Base-by-base conservation (phyloP, 164 flowering plant species). In the Kalanchoe fedtschenkoi region DNA sequence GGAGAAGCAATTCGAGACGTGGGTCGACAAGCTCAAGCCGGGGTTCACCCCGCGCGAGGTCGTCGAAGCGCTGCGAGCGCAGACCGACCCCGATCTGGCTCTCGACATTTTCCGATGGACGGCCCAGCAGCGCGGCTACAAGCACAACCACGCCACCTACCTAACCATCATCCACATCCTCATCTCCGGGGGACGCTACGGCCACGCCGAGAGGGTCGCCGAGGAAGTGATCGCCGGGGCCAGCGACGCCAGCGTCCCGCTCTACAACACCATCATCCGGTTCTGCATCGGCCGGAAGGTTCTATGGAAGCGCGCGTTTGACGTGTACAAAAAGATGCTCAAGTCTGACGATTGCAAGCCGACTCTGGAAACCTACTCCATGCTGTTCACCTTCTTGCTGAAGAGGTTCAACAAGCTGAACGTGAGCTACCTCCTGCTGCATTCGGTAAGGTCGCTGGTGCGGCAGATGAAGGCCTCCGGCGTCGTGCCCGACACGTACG, bases 71-170 rank as follows among this genome's bases (percentile, higher is more conserved):
- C 72, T 89, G 14, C 69, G 71, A 13, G 68, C 93, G 61, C 93
- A 84, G 68, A 65, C 83, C 28, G 98, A 92, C 69, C 81, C 98
- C 22, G 98, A 92, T 65, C 84, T 89, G 43, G 89, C 98, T 65
- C 81, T 84, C 64, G 93, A 87, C 72, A 80, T 92, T 73, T 92
- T 92, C 86, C 81, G 96, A 15, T 89, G 96, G 98, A 82, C 96
- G 1, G 82, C 87, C 14, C 84, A 71, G 68, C 92, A 78, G 55
- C 85, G 88, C 35, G 58, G 68, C 44, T 92, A 81, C 96, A 75
- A 64, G 63, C 98, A 92, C 79, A 74, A 70, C 73, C 68, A 70
- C 55, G 22, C 53, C 32, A 83, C 91, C 28, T 92, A 89, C 74
- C 76, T 73, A 55, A 67, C 87, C 46, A 84, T 89, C 67, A 72